Conservation (phyloP, 805 yeast genomes). For the Ogataea neopini region DNA sequence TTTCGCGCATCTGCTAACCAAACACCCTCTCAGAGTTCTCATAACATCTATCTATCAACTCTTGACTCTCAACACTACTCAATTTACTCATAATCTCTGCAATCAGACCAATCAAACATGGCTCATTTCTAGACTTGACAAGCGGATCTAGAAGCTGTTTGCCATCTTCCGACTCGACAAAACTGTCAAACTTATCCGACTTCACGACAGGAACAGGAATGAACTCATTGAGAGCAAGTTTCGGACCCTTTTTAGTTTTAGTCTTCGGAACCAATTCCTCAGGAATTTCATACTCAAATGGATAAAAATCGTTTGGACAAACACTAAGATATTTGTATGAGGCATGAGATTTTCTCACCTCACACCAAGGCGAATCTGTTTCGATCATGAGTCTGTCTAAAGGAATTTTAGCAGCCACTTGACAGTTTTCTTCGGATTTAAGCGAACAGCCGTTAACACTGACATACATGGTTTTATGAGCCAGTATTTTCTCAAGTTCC, state of each 20-base stretch:
- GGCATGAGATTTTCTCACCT: conserved; percentile 80
- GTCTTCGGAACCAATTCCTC: conserved; percentile 13
- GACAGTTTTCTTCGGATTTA: conserved; percentile 70
- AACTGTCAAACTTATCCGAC: conserved; percentile 48
- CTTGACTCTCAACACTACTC: conserved; percentile 42
- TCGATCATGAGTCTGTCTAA: conserved; percentile 72
- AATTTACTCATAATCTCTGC: conserved; percentile 67
- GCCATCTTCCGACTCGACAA: conserved; percentile 28
- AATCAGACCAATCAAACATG: conserved; percentile 79
- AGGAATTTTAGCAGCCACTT: conserved; percentile 70
- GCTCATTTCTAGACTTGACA: conserved; percentile 89
- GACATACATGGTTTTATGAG: conserved; percentile 58
- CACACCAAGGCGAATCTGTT: conserved; percentile 99
- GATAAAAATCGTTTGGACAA: conserved; percentile 60
- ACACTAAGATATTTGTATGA: conserved; percentile 57
- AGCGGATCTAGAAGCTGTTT: conserved; percentile 40
- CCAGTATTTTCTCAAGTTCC: conserved; percentile 61
- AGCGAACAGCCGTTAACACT: conserved; percentile 95
- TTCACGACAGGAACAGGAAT: conserved; percentile 67
- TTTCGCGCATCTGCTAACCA: no score
- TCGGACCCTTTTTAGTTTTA: conserved; percentile 22
- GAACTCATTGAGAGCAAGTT: conserved; percentile 44
- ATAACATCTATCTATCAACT: conserved; percentile 52
- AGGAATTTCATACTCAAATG: conserved; percentile 33
- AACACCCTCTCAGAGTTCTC: conserved; percentile 51